A percentile compares a stretch with the other conserved stretches of the same genome.
Evolutionary conservation across 371 early-diverging fungal species (phyloP).

Genomic region (Rhizopus arrhizus): DNA sequence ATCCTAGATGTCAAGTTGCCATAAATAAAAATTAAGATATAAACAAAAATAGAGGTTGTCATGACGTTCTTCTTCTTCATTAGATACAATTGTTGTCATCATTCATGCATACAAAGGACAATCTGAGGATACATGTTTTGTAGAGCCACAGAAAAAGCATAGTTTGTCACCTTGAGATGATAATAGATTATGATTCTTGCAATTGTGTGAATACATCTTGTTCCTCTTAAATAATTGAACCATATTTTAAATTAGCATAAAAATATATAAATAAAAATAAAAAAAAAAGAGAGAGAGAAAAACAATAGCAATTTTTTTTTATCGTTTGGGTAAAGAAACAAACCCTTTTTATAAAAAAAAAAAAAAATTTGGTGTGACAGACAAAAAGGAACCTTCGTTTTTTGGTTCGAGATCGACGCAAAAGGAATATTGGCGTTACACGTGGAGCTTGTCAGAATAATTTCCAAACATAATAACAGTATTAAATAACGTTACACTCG

Average conservation of each 20-base stretch:
- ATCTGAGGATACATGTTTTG: conserved; percentile 50
- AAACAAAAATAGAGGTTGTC: conserved; percentile 1
- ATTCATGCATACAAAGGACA: conserved; percentile 51
- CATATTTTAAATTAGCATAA: conserved; percentile 1
- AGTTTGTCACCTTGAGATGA: conserved; percentile 12
- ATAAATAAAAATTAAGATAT: not conserved
- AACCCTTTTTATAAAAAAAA: conserved; percentile 25
- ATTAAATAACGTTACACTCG: conserved; percentile 8
- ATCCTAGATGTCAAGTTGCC: not conserved
- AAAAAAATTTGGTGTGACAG: conserved; percentile 30
- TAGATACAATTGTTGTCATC: not conserved
- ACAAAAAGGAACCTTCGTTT: conserved; percentile 3
- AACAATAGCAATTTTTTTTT: conserved; percentile 5
- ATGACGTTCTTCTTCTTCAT: not conserved
- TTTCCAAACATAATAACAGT: not conserved
- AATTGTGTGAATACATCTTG: not conserved
- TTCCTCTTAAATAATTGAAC: not conserved
- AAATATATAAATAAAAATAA: conserved; percentile 7
- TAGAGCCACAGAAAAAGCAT: conserved; percentile 54
- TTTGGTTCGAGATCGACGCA: conserved; percentile 23
- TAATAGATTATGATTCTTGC: conserved; percentile 1
- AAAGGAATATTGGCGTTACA: conserved; percentile 10
- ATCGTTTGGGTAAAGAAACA: not conserved
- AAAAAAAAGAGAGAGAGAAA: conserved; percentile 11
- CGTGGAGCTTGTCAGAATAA: conserved; percentile 22